Base-by-base conservation (phyloP, 2,329 filamentous ascomycete species). In the Penicillium occitanis region DNA sequence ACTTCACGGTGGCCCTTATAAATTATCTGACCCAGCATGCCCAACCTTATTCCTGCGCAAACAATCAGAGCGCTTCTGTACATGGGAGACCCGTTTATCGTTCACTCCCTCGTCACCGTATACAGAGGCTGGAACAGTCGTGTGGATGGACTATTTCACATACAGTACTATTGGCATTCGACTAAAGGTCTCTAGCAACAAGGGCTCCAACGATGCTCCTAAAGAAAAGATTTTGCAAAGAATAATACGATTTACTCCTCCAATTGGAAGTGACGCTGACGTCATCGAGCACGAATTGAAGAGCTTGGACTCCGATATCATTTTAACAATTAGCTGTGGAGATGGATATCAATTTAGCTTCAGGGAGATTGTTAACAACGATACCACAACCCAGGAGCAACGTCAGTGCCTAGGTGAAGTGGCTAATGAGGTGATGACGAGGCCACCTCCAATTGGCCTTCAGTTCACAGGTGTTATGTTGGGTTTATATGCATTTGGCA, bases 141-240 rank as follows among this genome's bases (percentile, higher is more conserved):
- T 87, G 0, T 87, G 83, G 80, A 86, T 84, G 82, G 86, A 81
- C 55, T 81, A 84, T 50, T 79, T 79, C 67, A 81, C 80, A 0
- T 79, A 80, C 62, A 77, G 74, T 57, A 80, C 76, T 40, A 75
- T 84, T 2, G 82, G 82, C 0, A 73, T 84, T 14, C 69, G 73
- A 17, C 37, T 72, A 2, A 50, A 25, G 71, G 75, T 46, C 19
- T 22, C 10, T 7, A 48, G 13, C 19, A 22, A 8, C 19, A 14
- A 14, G 5, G 8, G 11, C 46, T 14, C 10, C 2, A 25, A 2
- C 11, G 22, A 25, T 6, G 19, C 22, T 2, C 19, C 10, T 7
- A 6, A 48, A 22, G 19, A 25, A 48, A 22, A 25, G 1, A 2
- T 1, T 25, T 25, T 25, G 19, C 46, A 2, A 48, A 48, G 46